Evolutionary conservation across 306 rosid genomes (phyloP).

Genomic region (Erythrophleum fordii): DNA sequence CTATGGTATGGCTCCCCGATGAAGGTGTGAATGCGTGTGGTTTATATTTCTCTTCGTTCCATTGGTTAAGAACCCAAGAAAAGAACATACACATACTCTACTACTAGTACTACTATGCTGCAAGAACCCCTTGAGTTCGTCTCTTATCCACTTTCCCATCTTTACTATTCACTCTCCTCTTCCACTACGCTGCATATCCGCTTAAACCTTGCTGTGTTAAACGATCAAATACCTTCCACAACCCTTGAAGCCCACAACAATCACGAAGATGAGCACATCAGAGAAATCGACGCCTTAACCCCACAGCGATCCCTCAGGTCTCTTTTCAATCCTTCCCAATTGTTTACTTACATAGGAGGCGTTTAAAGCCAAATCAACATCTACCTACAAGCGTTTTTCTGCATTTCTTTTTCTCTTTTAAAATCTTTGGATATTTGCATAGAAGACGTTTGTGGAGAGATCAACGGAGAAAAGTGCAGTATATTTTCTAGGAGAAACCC

Average conservation of each 20-base stretch:
- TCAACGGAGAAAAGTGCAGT: constrained; percentile 58
- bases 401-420: neutral
- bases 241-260: constrained; percentile 42
- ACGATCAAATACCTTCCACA: constrained; percentile 41
- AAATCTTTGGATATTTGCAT: no score
- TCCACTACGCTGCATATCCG: constrained; percentile 14
- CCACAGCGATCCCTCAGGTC: constrained; percentile 46
- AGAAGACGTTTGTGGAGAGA: constrained; percentile 51
- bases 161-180: constrained; percentile 24
- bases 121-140: constrained; percentile 5
- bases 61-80: neutral
- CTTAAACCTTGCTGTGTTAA: constrained; percentile 50
- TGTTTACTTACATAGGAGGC: no score
- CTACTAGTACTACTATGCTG: constrained; percentile 12
- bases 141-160: no score
- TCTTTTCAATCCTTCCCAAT: no score
- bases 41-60: neutral
- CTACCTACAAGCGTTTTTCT: constrained; percentile 13
- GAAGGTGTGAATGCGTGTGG: no score
- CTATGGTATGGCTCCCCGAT: no score
- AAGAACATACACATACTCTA: no score
- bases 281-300: constrained; percentile 87
- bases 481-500: constrained; percentile 60
- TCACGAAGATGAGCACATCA: constrained; percentile 49
- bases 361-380: constrained; percentile 12